Percentiles rank a stretch among this genome's conserved stretches.
These are phyloP conservation scores for Amborella trichopoda DNA, from an alignment of 164 flowering plant species.

Conservation along the genomic window DNA sequence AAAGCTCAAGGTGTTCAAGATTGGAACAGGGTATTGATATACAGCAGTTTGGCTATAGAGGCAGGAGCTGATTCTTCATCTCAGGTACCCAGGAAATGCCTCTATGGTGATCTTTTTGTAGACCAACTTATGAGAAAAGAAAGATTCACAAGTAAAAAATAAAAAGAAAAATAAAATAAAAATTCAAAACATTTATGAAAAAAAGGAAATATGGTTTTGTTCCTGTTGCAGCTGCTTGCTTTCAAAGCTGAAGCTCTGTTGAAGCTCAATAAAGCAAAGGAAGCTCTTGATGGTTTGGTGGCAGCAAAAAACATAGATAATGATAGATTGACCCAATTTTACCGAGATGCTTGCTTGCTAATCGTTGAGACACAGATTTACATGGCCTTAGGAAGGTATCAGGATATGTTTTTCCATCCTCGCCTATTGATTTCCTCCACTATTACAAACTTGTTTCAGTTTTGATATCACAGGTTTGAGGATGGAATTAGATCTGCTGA, in stretches of 20 bases:
- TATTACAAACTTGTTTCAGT: too few relatives aligned
- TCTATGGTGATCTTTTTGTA: background rate
- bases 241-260: slow-evolving; percentile 68
- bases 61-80: slow-evolving; percentile 46
- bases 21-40: slow-evolving; percentile 31
- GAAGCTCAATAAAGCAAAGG: slow-evolving; percentile 53
- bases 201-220: background rate
- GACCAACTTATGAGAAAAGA: too few relatives aligned
- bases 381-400: slow-evolving; percentile 55
- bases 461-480: slow-evolving; percentile 53
- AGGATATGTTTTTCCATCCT: too few relatives aligned
- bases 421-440: too few relatives aligned
- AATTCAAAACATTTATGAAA: background rate
- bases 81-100: slow-evolving; percentile 14
- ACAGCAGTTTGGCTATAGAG: slow-evolving; percentile 17
- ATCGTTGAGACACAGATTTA: slow-evolving; percentile 44
- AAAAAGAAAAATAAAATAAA: background rate
- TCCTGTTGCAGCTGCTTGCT: slow-evolving; percentile 38
- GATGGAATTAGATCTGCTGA: slow-evolving; percentile 45
- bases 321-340: slow-evolving; percentile 1
- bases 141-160: too few relatives aligned
- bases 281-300: slow-evolving; percentile 35
- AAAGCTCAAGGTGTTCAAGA: slow-evolving; percentile 29
- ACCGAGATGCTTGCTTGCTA: slow-evolving; percentile 28
- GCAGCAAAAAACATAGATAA: background rate